These are phyloP conservation scores for Jasminum sambac DNA, from an alignment of 257 asterid genomes.

Conservation along the genomic window DNA sequence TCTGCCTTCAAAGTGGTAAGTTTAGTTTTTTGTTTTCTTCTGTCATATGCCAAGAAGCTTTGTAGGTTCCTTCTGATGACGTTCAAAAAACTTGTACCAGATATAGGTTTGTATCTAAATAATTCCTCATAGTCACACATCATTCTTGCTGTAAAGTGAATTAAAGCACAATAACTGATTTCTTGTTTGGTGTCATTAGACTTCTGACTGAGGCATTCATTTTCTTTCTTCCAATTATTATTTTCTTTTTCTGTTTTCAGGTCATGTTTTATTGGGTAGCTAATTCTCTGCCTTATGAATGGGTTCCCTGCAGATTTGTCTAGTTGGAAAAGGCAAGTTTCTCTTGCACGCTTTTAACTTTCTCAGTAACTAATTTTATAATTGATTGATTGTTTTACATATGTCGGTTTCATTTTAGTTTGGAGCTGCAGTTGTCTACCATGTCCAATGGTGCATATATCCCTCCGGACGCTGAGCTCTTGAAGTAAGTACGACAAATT, in stretches of 20 bases:
- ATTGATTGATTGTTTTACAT: background rate
- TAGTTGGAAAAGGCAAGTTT: conserved; percentile 33
- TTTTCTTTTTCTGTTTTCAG: conserved; percentile 10
- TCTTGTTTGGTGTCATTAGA: conserved; percentile 1
- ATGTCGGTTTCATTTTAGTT: background rate
- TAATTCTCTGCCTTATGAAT: conserved; percentile 29
- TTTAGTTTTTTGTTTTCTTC: background rate
- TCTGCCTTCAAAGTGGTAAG: conserved; percentile 44
- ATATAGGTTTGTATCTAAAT: background rate
- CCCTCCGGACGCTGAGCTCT: conserved; percentile 28
- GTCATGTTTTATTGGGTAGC: conserved; percentile 26
- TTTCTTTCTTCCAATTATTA: background rate
- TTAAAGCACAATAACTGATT: conserved; percentile 8
- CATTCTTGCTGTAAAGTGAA: conserved; percentile 4
- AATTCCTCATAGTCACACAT: background rate
- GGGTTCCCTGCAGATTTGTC: conserved; percentile 27
- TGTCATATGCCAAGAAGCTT: conserved; percentile 9
- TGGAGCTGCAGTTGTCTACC: conserved; percentile 35
- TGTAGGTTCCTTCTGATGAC: conserved; percentile 16
- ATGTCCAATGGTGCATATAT: conserved; percentile 30
- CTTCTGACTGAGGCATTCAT: background rate
- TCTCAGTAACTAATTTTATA: background rate
- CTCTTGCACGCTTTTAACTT: background rate
- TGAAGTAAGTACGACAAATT: conserved; percentile 50
- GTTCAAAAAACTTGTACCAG: background rate